These are phyloP conservation scores for Eucalyptus marginata DNA, from an alignment of 345 rosid species.

Conservation along the genomic window DNA sequence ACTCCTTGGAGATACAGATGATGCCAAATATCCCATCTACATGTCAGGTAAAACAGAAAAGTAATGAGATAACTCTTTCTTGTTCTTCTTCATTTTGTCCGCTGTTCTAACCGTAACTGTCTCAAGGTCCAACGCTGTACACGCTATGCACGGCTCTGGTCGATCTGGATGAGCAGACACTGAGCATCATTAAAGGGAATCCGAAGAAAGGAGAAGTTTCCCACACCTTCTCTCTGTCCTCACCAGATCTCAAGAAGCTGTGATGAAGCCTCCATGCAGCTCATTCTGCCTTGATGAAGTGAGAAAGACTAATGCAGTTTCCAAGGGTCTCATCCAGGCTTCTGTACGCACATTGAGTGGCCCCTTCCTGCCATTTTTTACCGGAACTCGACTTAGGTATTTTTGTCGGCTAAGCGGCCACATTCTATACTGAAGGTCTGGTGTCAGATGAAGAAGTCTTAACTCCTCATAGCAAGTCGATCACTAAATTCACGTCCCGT, in stretches of 20 bases:
- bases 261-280: background rate
- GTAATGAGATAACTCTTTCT: background rate
- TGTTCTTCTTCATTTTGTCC: background rate
- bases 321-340: background rate
- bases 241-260: background rate
- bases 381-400: background rate
- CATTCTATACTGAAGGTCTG: background rate
- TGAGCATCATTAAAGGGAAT: conserved; percentile 35
- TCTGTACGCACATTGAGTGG: background rate
- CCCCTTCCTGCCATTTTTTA: background rate
- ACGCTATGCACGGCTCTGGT: conserved; percentile 33
- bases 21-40: conserved; percentile 35
- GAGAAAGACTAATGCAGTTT: background rate
- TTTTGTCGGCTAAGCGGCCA: background rate
- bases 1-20: conserved; percentile 32
- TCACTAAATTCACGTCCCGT: background rate
- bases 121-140: conserved; percentile 32
- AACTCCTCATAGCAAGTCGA: background rate
- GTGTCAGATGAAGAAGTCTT: background rate
- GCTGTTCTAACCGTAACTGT: background rate
- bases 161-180: conserved; percentile 30
- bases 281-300: background rate
- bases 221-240: conserved; percentile 27
- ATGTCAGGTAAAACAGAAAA: conserved; percentile 29
- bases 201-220: conserved; percentile 27